Conservation (phyloP, 164 flowering plant species). For the Umbellularia californica region DNA sequence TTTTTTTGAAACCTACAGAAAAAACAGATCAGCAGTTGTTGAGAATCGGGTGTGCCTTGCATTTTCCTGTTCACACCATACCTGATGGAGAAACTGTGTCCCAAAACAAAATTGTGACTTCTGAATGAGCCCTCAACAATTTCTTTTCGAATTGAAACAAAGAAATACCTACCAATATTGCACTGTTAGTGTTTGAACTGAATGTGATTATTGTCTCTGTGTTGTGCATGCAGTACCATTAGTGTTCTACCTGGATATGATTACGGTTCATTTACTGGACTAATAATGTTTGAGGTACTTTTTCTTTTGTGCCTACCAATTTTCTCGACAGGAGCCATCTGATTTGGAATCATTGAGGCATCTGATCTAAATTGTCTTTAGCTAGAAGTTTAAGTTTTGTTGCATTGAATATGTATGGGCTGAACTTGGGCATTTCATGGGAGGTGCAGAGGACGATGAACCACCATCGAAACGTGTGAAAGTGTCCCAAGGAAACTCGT, state of each 20-base stretch:
- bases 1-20: background rate
- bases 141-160: background rate
- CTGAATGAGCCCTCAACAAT: background rate
- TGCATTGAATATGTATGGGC: constrained; percentile 52
- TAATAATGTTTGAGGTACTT: background rate
- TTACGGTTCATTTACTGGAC: background rate
- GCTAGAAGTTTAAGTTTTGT: background rate
- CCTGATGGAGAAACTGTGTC: too few species aligned
- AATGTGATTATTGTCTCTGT: background rate
- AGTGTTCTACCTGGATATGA: background rate
- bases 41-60: background rate
- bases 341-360: background rate
- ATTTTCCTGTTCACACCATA: background rate
- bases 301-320: background rate
- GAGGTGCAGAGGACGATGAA: constrained; percentile 76
- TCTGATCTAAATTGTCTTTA: background rate
- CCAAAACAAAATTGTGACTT: background rate
- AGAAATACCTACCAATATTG: background rate
- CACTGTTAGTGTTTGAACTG: background rate
- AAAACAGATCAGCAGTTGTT: background rate
- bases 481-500: constrained; percentile 36
- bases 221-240: background rate
- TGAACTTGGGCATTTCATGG: constrained; percentile 82
- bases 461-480: constrained; percentile 77
- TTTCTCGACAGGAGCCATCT: background rate